Evolutionary conservation across 139 green algal genomes (phyloP).

Genomic region (Ulvella scutata): DNA sequence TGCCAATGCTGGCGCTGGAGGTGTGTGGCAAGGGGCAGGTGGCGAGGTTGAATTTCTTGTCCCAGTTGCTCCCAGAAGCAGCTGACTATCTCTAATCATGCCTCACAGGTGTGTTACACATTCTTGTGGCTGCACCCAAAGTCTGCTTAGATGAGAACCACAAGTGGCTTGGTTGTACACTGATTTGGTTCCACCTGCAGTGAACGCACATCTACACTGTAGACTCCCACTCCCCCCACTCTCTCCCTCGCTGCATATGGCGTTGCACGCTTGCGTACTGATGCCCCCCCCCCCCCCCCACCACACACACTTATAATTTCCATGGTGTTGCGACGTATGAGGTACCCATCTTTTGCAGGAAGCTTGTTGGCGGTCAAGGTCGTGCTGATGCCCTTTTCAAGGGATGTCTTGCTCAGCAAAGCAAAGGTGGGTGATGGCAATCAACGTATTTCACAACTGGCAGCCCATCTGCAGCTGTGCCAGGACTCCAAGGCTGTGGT

Average conservation of each 20-base stretch:
- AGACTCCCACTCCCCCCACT: background rate
- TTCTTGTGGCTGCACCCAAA: background rate
- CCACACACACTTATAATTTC: no score
- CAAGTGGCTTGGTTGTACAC: background rate
- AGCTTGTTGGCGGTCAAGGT: conserved; percentile 27
- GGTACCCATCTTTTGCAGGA: conserved; percentile 14
- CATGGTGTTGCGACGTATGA: background rate
- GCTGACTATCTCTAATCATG: conserved; percentile 20
- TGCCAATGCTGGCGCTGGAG: conserved; percentile 36
- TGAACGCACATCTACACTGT: no score
- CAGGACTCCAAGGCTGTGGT: conserved; percentile 19
- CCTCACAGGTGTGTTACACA: background rate
- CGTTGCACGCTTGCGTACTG: no score
- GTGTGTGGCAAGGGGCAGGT: background rate
- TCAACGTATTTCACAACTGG: no score
- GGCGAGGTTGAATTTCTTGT: conserved; percentile 33
- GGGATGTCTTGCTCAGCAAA: conserved; percentile 18
- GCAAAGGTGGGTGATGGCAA: background rate
- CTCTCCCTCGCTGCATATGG: background rate
- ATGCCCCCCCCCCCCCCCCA: no score
- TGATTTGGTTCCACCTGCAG: no score
- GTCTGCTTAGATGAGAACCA: background rate
- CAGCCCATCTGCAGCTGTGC: conserved; percentile 12
- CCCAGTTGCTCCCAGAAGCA: conserved; percentile 26
- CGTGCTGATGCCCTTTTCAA: conserved; percentile 27